Percentiles rank a stretch among this genome's conserved stretches.
phyloP scores from a whole-genome alignment of 2,329 filamentous ascomycete genomes.

The Fusarium devonianum region DNA sequence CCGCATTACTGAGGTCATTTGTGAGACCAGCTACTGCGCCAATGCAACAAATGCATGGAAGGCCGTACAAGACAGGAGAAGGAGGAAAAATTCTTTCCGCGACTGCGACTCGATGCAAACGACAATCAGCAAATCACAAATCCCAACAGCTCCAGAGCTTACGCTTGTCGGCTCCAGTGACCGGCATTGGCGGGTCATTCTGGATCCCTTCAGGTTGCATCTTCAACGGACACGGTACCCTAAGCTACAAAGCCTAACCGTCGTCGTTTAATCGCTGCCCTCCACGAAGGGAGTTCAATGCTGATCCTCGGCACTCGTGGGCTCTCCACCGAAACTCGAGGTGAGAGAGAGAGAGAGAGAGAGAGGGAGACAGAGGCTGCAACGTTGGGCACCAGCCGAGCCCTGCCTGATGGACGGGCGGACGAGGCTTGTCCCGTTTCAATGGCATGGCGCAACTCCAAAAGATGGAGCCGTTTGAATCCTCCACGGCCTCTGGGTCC shows the following conservation, averaged over 20 bases:
- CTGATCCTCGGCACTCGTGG: conserved; percentile 23
- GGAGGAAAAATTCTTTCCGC: neutral
- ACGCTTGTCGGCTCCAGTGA: conserved; percentile 37
- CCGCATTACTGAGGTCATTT: neutral
- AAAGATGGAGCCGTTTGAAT: conserved; percentile 8
- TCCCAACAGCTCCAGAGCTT: conserved; percentile 27
- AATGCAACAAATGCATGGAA: conserved; percentile 7
- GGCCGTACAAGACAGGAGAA: neutral
- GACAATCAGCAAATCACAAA: conserved; percentile 9
- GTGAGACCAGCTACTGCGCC: conserved; percentile 1
- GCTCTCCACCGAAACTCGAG: conserved; percentile 29
- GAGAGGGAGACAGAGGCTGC: conserved; percentile 21
- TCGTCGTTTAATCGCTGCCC: neutral
- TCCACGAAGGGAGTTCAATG: no score
- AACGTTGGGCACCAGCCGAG: conserved; percentile 20
- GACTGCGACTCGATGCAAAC: conserved; percentile 1
- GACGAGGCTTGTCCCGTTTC: conserved; percentile 8
- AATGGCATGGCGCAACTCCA: conserved; percentile 8
- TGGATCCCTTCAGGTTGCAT: conserved; percentile 17
- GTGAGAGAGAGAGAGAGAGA: conserved; percentile 14
- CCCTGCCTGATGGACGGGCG: conserved; percentile 8
- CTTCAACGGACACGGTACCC: conserved; percentile 13
- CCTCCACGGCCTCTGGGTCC: neutral
- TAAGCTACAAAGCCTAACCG: conserved; percentile 18
- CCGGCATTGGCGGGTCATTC: conserved; percentile 32